Conservation (phyloP, 2,329 filamentous ascomycete species). For the Hortaea werneckii region DNA sequence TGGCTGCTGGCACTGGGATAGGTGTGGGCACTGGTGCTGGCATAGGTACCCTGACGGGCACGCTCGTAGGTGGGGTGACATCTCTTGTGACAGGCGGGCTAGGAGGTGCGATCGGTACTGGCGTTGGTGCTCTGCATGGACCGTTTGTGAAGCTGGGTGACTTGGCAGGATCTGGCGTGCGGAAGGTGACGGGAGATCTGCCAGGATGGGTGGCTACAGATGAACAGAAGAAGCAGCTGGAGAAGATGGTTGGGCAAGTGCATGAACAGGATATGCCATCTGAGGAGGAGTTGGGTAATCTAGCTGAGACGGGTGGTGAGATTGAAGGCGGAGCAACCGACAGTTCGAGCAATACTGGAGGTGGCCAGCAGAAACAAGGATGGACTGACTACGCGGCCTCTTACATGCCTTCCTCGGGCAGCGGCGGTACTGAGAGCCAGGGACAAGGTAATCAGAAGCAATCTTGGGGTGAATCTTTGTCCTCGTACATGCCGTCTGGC, state of each 20-base stretch:
- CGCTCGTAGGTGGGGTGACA: slow-evolving; percentile 20
- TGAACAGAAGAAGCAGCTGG: slow-evolving; percentile 22
- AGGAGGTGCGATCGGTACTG: slow-evolving; percentile 16
- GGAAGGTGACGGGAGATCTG: slow-evolving; percentile 19
- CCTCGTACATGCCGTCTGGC: slow-evolving; percentile 2
- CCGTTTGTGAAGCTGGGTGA: slow-evolving; percentile 22
- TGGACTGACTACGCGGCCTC: neutral
- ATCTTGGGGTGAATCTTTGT: neutral
- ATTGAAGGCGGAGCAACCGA: neutral
- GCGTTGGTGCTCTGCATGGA: slow-evolving; percentile 16
- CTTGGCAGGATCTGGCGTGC: slow-evolving; percentile 13
- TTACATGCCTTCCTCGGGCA: neutral
- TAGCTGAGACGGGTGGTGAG: neutral
- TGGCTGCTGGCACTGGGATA: slow-evolving; percentile 21
- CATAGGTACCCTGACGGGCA: slow-evolving; percentile 21
- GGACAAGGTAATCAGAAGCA: neutral
- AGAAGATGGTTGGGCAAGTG: slow-evolving; percentile 23
- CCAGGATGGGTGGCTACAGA: slow-evolving; percentile 21
- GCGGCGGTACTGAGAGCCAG: neutral
- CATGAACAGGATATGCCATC: slow-evolving; percentile 18
- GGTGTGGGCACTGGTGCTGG: slow-evolving; percentile 18
- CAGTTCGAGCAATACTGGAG: neutral
- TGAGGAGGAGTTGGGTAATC: slow-evolving; percentile 9
- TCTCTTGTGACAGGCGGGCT: slow-evolving; percentile 18
- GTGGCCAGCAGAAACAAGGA: neutral